Conservation (phyloP, 345 rosid genomes). For the Theobroma cacao region DNA sequence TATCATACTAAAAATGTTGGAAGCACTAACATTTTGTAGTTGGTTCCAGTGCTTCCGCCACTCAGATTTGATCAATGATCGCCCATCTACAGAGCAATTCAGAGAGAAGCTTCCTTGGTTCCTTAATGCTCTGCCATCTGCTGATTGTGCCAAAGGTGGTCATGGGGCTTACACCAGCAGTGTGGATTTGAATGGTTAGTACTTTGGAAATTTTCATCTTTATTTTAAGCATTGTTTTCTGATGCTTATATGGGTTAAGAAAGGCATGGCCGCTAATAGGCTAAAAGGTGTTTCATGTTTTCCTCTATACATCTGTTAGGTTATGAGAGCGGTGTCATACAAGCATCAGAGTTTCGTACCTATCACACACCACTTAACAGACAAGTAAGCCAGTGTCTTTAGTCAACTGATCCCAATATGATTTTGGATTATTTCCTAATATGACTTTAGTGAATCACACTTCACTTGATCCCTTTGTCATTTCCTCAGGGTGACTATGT, state of each 20-base stretch:
- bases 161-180: constrained; percentile 93
- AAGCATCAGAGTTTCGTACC: constrained; percentile 90
- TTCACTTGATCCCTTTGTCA: constrained; percentile 12
- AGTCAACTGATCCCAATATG: constrained; percentile 3
- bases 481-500: constrained; percentile 75
- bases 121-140: constrained; percentile 88
- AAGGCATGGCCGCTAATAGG: not conserved
- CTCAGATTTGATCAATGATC: constrained; percentile 65
- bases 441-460: not conserved
- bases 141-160: constrained; percentile 99
- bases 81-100: constrained; percentile 77
- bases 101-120: constrained; percentile 92
- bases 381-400: constrained; percentile 49
- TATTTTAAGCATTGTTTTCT: not conserved
- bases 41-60: constrained; percentile 81
- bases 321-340: constrained; percentile 73
- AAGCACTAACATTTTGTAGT: constrained; percentile 27
- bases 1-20: not conserved
- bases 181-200: constrained; percentile 72
- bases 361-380: constrained; percentile 88
- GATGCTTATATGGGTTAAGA: constrained; percentile 19
- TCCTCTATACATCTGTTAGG: constrained; percentile 38
- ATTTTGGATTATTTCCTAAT: not conserved
- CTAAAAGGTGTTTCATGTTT: not conserved
- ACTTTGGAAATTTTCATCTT: constrained; percentile 10